phyloP scores from a whole-genome alignment of 768 basidiomycete genomes.

The Strobilomyces echinocephalus region DNA sequence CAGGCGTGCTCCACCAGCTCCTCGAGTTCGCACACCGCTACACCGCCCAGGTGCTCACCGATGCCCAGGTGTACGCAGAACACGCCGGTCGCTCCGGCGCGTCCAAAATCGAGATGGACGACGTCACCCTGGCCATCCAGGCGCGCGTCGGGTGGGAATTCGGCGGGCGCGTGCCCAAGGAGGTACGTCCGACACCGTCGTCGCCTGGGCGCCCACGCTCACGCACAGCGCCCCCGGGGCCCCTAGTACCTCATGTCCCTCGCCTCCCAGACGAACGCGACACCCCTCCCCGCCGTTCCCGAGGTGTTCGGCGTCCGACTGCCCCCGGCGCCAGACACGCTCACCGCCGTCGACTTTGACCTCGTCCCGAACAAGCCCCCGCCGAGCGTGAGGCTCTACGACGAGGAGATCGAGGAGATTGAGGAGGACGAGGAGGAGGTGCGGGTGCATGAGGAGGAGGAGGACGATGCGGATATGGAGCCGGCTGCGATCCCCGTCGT shows the following conservation, averaged over 20 bases:
- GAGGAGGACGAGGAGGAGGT: slow-evolving; percentile 41
- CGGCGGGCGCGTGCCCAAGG: slow-evolving; percentile 83
- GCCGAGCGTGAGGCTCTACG: slow-evolving; percentile 67
- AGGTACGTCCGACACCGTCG: slow-evolving; percentile 46
- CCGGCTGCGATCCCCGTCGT: slow-evolving; percentile 47
- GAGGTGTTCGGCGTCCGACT: slow-evolving; percentile 85
- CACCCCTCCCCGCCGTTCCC: slow-evolving; percentile 76
- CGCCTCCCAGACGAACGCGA: slow-evolving; percentile 77
- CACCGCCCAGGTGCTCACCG: slow-evolving; percentile 75
- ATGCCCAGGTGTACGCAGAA: slow-evolving; percentile 83
- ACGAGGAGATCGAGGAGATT: slow-evolving; percentile 79
- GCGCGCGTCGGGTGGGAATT: slow-evolving; percentile 92
- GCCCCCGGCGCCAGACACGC: slow-evolving; percentile 62
- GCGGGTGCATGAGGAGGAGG: slow-evolving; percentile 49
- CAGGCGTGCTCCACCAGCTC: slow-evolving; percentile 80
- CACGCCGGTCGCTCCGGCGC: slow-evolving; percentile 68
- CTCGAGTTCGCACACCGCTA: slow-evolving; percentile 85
- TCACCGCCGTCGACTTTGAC: slow-evolving; percentile 81
- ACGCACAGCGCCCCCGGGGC: neutral
- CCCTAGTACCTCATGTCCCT: slow-evolving; percentile 70
- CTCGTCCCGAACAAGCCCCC: slow-evolving; percentile 82
- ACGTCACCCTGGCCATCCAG: slow-evolving; percentile 75
- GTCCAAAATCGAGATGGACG: slow-evolving; percentile 74
- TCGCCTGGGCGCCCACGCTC: neutral
- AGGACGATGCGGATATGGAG: slow-evolving; percentile 65